Evolutionary conservation across 169 alveolate genomes (phyloP).

Genomic region (Amoebophrya sp.): DNA sequence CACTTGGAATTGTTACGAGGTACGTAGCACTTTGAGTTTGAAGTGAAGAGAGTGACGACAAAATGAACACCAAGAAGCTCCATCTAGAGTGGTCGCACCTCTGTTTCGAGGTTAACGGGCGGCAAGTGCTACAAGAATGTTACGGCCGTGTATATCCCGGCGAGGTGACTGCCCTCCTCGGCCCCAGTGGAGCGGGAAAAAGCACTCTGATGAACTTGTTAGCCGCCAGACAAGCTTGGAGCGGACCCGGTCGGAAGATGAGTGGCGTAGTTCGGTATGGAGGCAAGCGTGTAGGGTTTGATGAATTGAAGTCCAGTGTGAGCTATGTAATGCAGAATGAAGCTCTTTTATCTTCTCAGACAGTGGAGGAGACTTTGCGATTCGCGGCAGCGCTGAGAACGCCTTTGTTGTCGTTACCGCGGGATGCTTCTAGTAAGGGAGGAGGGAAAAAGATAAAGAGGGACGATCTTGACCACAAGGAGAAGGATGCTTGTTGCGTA

Average conservation of each 20-base stretch:
- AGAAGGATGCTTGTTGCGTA: too few relatives aligned
- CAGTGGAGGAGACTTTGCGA: not conserved
- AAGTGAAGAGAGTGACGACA: too few relatives aligned
- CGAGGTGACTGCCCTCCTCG: not conserved
- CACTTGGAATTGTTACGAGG: too few relatives aligned
- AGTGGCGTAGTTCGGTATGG: not conserved
- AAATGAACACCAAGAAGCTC: not conserved
- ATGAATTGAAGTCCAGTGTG: not conserved
- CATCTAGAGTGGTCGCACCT: not conserved
- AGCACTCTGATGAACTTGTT: not conserved
- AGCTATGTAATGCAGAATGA: not conserved
- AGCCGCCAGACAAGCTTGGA: not conserved
- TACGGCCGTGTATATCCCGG: not conserved
- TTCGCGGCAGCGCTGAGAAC: not conserved
- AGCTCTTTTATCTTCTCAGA: too few relatives aligned
- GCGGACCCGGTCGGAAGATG: not conserved
- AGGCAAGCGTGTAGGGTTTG: not conserved
- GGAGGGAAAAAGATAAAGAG: too few relatives aligned
- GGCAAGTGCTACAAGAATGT: not conserved
- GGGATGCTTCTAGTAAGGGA: too few relatives aligned
- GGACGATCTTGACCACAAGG: too few relatives aligned
- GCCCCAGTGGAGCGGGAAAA: not conserved
- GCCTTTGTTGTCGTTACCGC: not conserved
- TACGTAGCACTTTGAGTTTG: too few relatives aligned
- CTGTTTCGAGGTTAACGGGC: not conserved